Conservation (phyloP, 306 rosid species). For the Lablab purpureus region DNA sequence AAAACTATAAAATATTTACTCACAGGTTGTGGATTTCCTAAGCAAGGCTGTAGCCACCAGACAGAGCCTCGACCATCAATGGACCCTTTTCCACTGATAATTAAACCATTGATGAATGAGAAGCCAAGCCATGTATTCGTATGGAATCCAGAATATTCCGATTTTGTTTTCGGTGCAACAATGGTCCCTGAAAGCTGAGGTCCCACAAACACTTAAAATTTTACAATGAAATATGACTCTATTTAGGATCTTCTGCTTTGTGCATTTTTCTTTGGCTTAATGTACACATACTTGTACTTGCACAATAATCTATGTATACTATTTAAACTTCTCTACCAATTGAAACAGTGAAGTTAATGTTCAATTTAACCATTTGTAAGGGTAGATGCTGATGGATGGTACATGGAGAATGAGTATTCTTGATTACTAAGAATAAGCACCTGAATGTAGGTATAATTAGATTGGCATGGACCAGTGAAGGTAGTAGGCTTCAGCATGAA, state of each 20-base stretch:
- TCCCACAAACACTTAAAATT: not conserved
- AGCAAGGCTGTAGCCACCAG: slow-evolving; percentile 62
- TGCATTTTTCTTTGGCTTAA: not conserved
- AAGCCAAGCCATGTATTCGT: slow-evolving; percentile 60
- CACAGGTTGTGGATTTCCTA: slow-evolving; percentile 49
- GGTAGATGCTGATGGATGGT: not conserved
- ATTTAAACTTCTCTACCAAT: too few species aligned
- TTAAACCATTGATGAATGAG: slow-evolving; percentile 50
- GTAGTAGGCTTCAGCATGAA: slow-evolving; percentile 51
- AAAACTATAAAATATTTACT: not conserved
- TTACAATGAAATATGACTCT: not conserved
- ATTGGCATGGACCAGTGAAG: slow-evolving; percentile 60
- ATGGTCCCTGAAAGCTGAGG: slow-evolving; percentile 57
- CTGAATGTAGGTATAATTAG: slow-evolving; percentile 49
- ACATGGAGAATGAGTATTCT: not conserved
- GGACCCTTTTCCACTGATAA: slow-evolving; percentile 50
- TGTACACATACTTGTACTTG: not conserved
- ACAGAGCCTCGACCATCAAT: slow-evolving; percentile 59
- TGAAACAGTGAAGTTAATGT: not conserved
- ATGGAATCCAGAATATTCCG: slow-evolving; percentile 50
- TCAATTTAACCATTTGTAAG: not conserved
- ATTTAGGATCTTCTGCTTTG: not conserved
- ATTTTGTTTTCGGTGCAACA: slow-evolving; percentile 55
- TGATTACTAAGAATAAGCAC: slow-evolving; percentile 25
- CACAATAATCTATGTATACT: not conserved